Percentiles rank a stretch among this genome's conserved stretches.
Evolutionary conservation across 345 rosid species (phyloP).

Genomic region (Brassica cretica): DNA sequence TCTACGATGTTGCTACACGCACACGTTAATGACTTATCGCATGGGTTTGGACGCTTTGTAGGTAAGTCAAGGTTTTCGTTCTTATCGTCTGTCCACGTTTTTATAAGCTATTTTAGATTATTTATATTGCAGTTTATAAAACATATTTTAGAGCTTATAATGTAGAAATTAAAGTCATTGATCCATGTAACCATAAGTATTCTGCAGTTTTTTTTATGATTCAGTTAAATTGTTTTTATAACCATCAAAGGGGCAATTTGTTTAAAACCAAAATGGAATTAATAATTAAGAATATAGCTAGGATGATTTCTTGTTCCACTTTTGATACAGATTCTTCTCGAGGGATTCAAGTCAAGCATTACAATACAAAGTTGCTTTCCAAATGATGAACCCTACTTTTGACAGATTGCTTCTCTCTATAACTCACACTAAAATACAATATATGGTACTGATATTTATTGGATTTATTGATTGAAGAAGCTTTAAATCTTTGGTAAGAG

Average conservation of each 20-base stretch:
- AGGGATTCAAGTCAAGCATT: constrained; percentile 23
- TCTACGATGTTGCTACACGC: background rate
- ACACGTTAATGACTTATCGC: constrained; percentile 7
- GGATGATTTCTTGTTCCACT: constrained; percentile 13
- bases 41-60: constrained; percentile 3
- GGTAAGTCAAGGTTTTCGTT: background rate
- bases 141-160: background rate
- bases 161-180: background rate
- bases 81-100: background rate
- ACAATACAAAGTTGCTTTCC: constrained; percentile 26
- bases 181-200: background rate
- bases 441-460: background rate
- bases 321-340: constrained; percentile 21
- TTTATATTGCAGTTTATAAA: background rate
- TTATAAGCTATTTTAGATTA: background rate
- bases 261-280: background rate
- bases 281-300: background rate
- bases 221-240: background rate
- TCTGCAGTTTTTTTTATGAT: background rate
- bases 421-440: constrained; percentile 28
- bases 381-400: constrained; percentile 27
- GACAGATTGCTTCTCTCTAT: constrained; percentile 24
- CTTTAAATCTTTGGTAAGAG: background rate
- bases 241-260: background rate
- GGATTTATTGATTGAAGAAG: constrained; percentile 23